Evolutionary conservation across 495 filamentous ascomycete genomes (phyloP).

Genomic region (Talaromyces adpressus): DNA sequence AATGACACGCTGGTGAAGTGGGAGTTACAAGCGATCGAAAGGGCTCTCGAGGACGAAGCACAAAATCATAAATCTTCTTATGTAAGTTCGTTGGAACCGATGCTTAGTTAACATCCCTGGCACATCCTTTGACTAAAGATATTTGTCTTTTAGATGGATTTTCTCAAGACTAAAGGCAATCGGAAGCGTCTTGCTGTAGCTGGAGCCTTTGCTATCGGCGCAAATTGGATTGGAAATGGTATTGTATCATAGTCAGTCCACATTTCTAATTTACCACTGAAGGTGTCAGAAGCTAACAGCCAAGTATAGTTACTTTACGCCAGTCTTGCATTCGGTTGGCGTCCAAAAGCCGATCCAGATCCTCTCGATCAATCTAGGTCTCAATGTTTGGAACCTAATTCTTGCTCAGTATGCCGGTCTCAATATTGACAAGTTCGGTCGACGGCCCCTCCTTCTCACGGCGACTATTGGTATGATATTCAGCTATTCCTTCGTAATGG

Average conservation of each 20-base stretch:
- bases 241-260: conserved; percentile 43
- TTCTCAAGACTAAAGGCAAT: conserved; percentile 62
- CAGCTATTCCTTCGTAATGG: conserved; percentile 48
- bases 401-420: conserved; percentile 25
- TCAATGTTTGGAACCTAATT: conserved; percentile 10
- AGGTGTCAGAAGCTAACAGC: not conserved
- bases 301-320: not conserved
- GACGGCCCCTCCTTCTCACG: conserved; percentile 48
- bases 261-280: not conserved
- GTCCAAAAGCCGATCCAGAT: too few species aligned
- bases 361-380: conserved; percentile 1
- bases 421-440: conserved; percentile 49
- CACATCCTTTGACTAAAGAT: not conserved
- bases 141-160: conserved; percentile 34
- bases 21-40: conserved; percentile 24
- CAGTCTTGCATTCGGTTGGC: conserved; percentile 32
- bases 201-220: conserved; percentile 45
- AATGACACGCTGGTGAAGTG: conserved; percentile 15
- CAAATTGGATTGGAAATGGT: conserved; percentile 57
- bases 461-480: conserved; percentile 50
- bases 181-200: conserved; percentile 48
- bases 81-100: not conserved
- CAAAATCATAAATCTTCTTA: conserved; percentile 17
- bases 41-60: conserved; percentile 21
- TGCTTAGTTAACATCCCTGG: not conserved